These are phyloP conservation scores for Citrus medica DNA, from an alignment of 345 rosid species.

Conservation along the genomic window DNA sequence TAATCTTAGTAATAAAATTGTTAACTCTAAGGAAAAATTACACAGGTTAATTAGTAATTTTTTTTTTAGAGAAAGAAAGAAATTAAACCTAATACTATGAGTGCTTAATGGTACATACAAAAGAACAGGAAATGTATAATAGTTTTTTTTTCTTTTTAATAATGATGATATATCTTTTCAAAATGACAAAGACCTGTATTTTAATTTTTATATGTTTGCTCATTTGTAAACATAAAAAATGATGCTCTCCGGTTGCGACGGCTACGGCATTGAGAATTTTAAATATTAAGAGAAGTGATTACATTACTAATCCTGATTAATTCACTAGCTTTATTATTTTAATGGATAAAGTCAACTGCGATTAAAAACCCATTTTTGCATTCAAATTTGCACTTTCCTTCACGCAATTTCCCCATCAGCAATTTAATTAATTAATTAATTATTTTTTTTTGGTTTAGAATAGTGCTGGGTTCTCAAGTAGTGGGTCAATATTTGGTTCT, in stretches of 20 bases:
- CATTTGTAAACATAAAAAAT: background rate
- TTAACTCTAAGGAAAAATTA: too few relatives aligned
- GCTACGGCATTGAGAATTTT: background rate
- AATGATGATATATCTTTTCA: background rate
- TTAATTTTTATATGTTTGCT: background rate
- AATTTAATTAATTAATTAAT: too few relatives aligned
- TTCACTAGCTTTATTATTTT: background rate
- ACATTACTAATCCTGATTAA: background rate
- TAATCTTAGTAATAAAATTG: too few relatives aligned
- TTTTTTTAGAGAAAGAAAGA: too few relatives aligned
- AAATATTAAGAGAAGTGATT: background rate
- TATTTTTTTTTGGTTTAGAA: too few relatives aligned
- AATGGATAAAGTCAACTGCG: background rate
- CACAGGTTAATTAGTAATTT: too few relatives aligned
- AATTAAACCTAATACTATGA: too few relatives aligned
- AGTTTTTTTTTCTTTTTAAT: background rate
- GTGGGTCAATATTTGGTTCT: background rate
- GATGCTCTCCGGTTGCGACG: background rate
- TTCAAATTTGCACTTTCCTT: background rate
- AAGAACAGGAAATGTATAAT: background rate
- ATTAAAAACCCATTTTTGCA: background rate
- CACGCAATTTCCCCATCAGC: constrained; percentile 11
- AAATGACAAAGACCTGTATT: background rate
- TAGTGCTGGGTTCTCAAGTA: too few relatives aligned
- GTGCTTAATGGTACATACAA: background rate